These are phyloP conservation scores for Globisporangium echinulatum DNA, from an alignment of 352 stramenopile species.

Conservation along the genomic window DNA sequence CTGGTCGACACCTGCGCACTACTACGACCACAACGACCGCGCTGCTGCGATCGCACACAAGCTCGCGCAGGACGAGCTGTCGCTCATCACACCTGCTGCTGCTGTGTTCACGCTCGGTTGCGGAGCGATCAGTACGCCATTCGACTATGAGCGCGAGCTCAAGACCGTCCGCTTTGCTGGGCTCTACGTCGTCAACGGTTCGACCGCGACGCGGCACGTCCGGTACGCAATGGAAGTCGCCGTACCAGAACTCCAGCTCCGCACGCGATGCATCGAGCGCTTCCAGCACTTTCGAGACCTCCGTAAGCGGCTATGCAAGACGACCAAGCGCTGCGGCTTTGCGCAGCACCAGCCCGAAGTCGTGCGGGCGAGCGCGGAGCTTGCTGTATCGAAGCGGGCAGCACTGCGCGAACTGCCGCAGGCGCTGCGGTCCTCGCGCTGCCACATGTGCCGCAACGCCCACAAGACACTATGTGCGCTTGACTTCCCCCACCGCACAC, in stretches of 20 bases:
- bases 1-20: conserved; percentile 9
- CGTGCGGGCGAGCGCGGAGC: conserved; percentile 2
- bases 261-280: conserved; percentile 41
- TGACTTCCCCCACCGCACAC: conserved; percentile 44
- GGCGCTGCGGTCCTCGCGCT: conserved; percentile 20
- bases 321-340: conserved; percentile 32
- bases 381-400: conserved; percentile 11
- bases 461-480: conserved; percentile 29
- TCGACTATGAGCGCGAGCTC: conserved; percentile 10
- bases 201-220: conserved; percentile 41
- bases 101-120: neutral
- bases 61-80: conserved; percentile 11
- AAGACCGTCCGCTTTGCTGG: conserved; percentile 44
- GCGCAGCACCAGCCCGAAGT: conserved; percentile 10
- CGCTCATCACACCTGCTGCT: conserved; percentile 1
- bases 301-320: conserved; percentile 38
- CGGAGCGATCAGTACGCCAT: neutral
- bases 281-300: conserved; percentile 53
- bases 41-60: conserved; percentile 12
- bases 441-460: conserved; percentile 27
- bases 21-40: conserved; percentile 9
- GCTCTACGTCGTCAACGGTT: conserved; percentile 49
- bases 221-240: conserved; percentile 64
- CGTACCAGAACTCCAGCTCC: conserved; percentile 34
- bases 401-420: conserved; percentile 15